These are phyloP conservation scores for Cryphonectria radicalis DNA, from an alignment of 2,329 filamentous ascomycete species.

Conservation along the genomic window DNA sequence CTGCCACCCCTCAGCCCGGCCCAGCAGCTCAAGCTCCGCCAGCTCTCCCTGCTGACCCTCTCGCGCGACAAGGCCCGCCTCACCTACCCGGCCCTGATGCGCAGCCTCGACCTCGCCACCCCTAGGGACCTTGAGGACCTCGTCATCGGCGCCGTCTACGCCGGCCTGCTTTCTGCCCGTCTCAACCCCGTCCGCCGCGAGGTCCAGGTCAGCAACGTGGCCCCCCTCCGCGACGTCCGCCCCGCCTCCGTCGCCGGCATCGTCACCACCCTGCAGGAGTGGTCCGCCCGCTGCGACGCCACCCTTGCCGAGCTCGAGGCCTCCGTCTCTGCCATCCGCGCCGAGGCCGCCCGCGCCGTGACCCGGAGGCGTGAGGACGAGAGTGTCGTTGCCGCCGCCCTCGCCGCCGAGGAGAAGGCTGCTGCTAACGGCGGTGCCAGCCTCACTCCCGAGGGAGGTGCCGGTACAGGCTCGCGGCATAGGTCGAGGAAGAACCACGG, in stretches of 20 bases:
- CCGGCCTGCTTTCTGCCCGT: conserved; percentile 78
- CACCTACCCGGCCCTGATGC: conserved; percentile 72
- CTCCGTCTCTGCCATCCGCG: conserved; percentile 71
- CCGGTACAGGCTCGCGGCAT: conserved; percentile 16
- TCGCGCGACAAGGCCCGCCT: conserved; percentile 60
- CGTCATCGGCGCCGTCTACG: conserved; percentile 86
- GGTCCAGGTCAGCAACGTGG: conserved; percentile 78
- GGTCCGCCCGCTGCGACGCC: conserved; percentile 76
- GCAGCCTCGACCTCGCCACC: conserved; percentile 67
- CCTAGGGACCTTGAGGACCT: conserved; percentile 79
- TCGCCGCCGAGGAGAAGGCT: conserved; percentile 49
- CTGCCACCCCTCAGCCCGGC: conserved; percentile 74
- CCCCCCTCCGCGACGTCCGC: conserved; percentile 83
- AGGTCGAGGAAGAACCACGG: conserved; percentile 4
- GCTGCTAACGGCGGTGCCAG: conserved; percentile 31
- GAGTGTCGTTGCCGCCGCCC: conserved; percentile 51
- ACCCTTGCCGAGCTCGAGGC: conserved; percentile 76
- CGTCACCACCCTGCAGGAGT: conserved; percentile 69
- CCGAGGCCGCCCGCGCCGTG: conserved; percentile 58
- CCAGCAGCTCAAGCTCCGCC: conserved; percentile 84
- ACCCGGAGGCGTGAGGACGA: conserved; percentile 54
- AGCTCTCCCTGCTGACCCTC: conserved; percentile 85
- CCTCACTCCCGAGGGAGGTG: conserved; percentile 28
- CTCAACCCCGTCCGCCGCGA: conserved; percentile 77
- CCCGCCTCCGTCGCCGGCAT: conserved; percentile 73